A percentile compares a stretch with the other conserved stretches of the same genome.
Conservation (phyloP, 805 yeast species). For the Metschnikowia rubicola region DNA sequence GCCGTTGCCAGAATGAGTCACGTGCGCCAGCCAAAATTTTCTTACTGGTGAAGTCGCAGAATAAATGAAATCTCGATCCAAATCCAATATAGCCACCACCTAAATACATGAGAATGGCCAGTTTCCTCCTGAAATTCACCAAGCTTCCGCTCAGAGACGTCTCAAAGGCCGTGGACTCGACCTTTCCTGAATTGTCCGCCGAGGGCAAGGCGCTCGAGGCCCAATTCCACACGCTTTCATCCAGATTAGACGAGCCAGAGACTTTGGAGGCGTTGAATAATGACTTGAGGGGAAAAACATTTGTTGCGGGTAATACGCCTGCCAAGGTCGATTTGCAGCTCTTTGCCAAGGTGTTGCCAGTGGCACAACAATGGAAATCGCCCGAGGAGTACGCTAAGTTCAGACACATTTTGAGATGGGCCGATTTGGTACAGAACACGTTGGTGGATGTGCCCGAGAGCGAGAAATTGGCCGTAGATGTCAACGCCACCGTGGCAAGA, state of each 20-base stretch:
- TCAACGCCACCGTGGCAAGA: conserved; percentile 64
- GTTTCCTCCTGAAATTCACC: conserved; percentile 26
- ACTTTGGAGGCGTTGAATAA: conserved; percentile 54
- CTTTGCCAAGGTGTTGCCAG: conserved; percentile 62
- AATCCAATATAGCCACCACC: background rate
- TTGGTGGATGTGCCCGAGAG: conserved; percentile 51
- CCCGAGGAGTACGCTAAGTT: conserved; percentile 52
- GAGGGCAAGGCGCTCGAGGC: conserved; percentile 68
- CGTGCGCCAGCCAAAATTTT: conserved; percentile 10
- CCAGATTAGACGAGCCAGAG: conserved; percentile 49
- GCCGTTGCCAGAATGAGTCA: background rate
- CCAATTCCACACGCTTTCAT: conserved; percentile 77
- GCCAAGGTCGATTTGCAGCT: conserved; percentile 69
- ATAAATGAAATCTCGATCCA: background rate
- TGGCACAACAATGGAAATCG: conserved; percentile 53
- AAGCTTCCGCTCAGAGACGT: conserved; percentile 31
- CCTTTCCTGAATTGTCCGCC: conserved; percentile 29
- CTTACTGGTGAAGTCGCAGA: background rate
- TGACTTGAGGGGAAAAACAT: conserved; percentile 65
- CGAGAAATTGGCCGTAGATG: conserved; percentile 55
- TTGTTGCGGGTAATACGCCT: conserved; percentile 63
- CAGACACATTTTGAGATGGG: conserved; percentile 93
- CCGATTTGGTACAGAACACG: conserved; percentile 76
- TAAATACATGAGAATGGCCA: conserved; percentile 25
- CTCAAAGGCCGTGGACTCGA: conserved; percentile 15